Base-by-base conservation (phyloP, 176 grass and related monocot species). In the Calamus simplicifolius region DNA sequence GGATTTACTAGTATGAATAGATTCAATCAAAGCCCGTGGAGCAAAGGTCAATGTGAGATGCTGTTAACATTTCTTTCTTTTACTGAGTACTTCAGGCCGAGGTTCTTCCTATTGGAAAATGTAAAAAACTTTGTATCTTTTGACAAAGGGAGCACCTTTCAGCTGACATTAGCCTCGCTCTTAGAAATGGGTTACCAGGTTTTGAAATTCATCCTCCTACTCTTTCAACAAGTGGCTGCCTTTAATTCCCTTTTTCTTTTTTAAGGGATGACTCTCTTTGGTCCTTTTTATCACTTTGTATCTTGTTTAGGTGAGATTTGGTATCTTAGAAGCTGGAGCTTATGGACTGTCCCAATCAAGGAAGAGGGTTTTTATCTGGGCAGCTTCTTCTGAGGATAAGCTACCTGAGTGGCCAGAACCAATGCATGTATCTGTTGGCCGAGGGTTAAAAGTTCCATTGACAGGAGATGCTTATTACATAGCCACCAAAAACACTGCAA, bases 1-100 rank as follows among this genome's bases (percentile, higher is more conserved):
- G 94, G 94, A 6, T 98, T 98, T 74, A 92, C 88, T 72, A 85
- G 94, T 58, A 98, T 98, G 94, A 98, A 98, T 50, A 85, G 94
- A 73, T 98, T 93, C 76, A 98, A 89, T 61, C 84, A 85, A 77
- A 92, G 88, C 61, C 78, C 88, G 59, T 98, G 88, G 94, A 98
- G 94, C 75, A 98, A 98, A 82, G 94, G 92, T 57, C 94, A 98
- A 38, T 86, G 88, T 3, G 94, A 98, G 70, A 93, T 98, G 94
- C 89, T 98, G 66, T 82, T 98, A 75, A 88, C 94, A 62, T 98
- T 98, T 70, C 59, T 98, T 43, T 89, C 94, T 61, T 98, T 98
- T 48, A 85, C 85, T 3, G 94, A 98, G 63, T 98, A 89, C 82
- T 98, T 98, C 68, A 69, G 81, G 15, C 94, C 94, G 25, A 93